Conservation (phyloP, 179 eudicot genomes). For the Silene noctiflora region DNA sequence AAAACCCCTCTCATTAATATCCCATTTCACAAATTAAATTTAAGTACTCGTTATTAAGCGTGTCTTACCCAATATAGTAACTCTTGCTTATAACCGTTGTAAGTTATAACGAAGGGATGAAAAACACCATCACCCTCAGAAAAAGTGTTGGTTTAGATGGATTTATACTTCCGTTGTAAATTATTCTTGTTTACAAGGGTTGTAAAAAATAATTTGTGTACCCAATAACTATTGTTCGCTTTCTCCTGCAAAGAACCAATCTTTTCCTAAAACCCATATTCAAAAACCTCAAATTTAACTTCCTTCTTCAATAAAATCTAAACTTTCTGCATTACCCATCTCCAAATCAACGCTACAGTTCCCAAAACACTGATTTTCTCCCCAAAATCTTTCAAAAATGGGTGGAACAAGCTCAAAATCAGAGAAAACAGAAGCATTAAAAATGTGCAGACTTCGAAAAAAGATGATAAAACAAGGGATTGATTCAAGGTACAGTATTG, state of each 20-base stretch:
- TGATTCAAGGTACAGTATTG: slow-evolving; percentile 68
- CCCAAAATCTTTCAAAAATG: slow-evolving; percentile 31
- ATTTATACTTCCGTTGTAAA: too few relatives aligned
- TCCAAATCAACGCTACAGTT: background rate
- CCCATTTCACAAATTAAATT: background rate
- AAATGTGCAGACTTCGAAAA: slow-evolving; percentile 71
- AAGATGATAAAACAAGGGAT: slow-evolving; percentile 65
- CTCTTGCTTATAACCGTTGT: too few relatives aligned
- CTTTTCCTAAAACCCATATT: background rate
- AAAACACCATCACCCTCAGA: too few relatives aligned
- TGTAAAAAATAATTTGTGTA: too few relatives aligned
- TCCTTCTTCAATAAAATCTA: background rate
- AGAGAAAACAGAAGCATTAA: slow-evolving; percentile 62
- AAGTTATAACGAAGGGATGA: too few relatives aligned
- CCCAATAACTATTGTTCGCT: too few relatives aligned
- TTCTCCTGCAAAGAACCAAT: background rate
- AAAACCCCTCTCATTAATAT: background rate
- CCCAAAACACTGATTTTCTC: background rate
- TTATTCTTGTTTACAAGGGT: too few relatives aligned
- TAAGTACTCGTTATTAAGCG: too few relatives aligned
- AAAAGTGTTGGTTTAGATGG: too few relatives aligned
- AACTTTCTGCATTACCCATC: slow-evolving; percentile 6
- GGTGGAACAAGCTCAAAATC: slow-evolving; percentile 57
- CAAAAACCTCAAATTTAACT: background rate
- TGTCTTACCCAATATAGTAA: too few relatives aligned